Base-by-base conservation (phyloP, 345 rosid genomes). In the Eucalyptus marginata region DNA sequence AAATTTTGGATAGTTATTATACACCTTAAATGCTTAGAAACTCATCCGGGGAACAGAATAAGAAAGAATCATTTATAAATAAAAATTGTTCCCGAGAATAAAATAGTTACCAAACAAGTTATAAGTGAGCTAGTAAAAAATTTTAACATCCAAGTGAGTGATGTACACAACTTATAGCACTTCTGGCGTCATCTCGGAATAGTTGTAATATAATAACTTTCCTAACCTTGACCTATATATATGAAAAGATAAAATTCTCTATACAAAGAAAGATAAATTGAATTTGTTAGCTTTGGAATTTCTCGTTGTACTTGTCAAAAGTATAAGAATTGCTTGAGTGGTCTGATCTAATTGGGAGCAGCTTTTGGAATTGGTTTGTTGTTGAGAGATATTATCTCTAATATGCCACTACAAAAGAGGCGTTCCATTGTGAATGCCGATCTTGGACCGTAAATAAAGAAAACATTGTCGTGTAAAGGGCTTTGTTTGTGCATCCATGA, bases 21-120 rank as follows among this genome's bases (percentile, higher is more conserved):
- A 51, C 54, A 17, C 54, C 4, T 51, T 51, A 51, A 51, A 51
- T 51, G 4, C 54, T 51, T 3, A 51, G 7, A 51, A 51, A 51
- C 22, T 51, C 2, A 51, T 51, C 8, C 0, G 17, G 4, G 54
- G 4, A 6, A 51, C 22, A 51, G 0, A 52, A 52, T 52, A 52
- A 52, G 3, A 52, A 20, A 20, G 0, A 52, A 52, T 52, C 1
- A 52, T 52, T 52, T 52, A 2, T 52, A 52, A 52, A 20, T 52
- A 52, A 52, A 52, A 18, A 7, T 52, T 52, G 5, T 52, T 52
- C 1, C 5, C 25, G 1, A 20, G 25, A 52, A 20, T 18, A 52
- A 52, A 52, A 52, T 52, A 52, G 58, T 52, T 52, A 18, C 7
- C 25, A 52, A 52, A 52, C 5, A 52, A 52, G 25, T 0, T 10